phyloP scores from a whole-genome alignment of 305 asterid genomes.

The Ajuga reptans region DNA sequence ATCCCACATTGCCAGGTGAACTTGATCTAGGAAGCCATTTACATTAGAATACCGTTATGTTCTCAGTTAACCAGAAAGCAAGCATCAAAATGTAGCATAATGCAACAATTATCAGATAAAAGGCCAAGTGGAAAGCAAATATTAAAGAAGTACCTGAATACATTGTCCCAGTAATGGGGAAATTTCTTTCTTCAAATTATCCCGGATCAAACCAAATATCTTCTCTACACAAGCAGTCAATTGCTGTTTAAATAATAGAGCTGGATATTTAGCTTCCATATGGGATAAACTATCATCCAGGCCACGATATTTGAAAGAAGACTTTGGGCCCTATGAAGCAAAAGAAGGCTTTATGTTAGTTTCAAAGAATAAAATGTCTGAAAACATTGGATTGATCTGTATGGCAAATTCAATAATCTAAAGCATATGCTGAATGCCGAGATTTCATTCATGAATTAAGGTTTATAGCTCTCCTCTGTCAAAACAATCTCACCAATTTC shows the following conservation, averaged over 20 bases:
- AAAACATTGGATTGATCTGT: background rate
- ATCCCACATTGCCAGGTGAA: background rate
- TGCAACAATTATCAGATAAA: constrained; percentile 1
- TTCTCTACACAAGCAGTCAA: constrained; percentile 92
- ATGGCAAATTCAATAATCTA: background rate
- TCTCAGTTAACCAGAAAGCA: constrained; percentile 12
- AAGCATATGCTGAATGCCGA: constrained; percentile 1
- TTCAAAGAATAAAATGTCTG: background rate
- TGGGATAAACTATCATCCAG: constrained; percentile 74
- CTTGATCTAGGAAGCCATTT: background rate
- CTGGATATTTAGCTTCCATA: constrained; percentile 91
- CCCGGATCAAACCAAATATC: constrained; percentile 91
- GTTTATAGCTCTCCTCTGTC: too few relatives aligned
- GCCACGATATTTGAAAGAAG: constrained; percentile 61
- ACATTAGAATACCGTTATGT: background rate
- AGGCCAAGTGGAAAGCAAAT: constrained; percentile 3
- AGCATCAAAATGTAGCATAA: background rate
- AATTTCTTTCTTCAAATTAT: constrained; percentile 94
- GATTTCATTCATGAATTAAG: too few relatives aligned
- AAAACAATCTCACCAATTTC: too few relatives aligned
- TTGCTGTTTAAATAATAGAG: constrained; percentile 82
- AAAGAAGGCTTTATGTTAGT: constrained; percentile 14
- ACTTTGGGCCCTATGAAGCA: constrained; percentile 52
- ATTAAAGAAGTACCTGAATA: constrained; percentile 58
- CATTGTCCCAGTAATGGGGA: constrained; percentile 74